phyloP scores from a whole-genome alignment of 768 basidiomycete species.

The Nidularia pulvinata region DNA sequence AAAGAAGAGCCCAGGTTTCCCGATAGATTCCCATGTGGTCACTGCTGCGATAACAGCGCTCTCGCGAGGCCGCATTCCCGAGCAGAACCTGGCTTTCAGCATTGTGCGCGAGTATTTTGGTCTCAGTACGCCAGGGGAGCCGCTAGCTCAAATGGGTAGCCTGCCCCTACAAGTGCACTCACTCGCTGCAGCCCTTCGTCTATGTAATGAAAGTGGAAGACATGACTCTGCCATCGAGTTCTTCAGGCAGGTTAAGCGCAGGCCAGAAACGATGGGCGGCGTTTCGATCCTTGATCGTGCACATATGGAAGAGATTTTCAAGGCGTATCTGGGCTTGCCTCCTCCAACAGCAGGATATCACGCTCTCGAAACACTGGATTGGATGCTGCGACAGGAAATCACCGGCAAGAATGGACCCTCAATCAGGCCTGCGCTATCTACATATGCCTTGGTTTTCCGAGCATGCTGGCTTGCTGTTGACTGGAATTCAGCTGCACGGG shows the following conservation, averaged over 20 bases:
- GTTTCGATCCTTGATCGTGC: conserved; percentile 40
- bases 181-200: conserved; percentile 50
- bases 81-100: conserved; percentile 67
- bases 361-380: conserved; percentile 61
- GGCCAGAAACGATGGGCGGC: conserved; percentile 33
- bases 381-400: conserved; percentile 64
- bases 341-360: conserved; percentile 37
- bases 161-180: conserved; percentile 44
- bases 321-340: conserved; percentile 45
- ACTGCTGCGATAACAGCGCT: conserved; percentile 54
- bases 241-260: conserved; percentile 56
- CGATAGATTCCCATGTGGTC: conserved; percentile 54
- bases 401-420: conserved; percentile 39
- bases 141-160: conserved; percentile 24
- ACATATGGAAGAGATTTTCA: conserved; percentile 66
- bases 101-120: conserved; percentile 66
- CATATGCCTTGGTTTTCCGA: conserved; percentile 62
- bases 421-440: conserved; percentile 44
- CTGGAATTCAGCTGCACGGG: conserved; percentile 55
- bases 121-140: conserved; percentile 46
- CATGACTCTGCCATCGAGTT: conserved; percentile 52
- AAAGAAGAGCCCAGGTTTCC: conserved; percentile 40
- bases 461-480: conserved; percentile 65
- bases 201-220: conserved; percentile 52
- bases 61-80: conserved; percentile 50